A percentile compares a stretch with the other conserved stretches of the same genome.
Conservation (phyloP, 1,284 basidiomycete genomes). For the Fomitiporia mediterranea region DNA sequence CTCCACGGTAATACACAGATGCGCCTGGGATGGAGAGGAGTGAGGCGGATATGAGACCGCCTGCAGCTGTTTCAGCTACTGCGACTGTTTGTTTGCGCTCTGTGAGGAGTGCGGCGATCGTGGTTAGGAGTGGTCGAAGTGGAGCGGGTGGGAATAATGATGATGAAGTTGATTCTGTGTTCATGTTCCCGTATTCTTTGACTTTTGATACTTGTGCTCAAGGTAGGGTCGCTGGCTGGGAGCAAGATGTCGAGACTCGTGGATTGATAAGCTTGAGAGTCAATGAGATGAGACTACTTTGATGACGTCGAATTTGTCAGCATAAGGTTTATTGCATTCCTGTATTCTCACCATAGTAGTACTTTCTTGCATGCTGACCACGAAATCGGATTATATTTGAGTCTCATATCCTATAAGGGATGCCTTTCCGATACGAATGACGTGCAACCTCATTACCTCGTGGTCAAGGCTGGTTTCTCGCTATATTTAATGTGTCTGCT, state of each 20-base stretch:
- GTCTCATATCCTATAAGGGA: too few species aligned
- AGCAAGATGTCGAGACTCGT: not conserved
- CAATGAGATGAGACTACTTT: too few species aligned
- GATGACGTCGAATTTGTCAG: too few species aligned
- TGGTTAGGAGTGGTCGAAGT: slow-evolving; percentile 19
- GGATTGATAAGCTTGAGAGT: not conserved
- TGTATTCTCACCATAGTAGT: too few species aligned
- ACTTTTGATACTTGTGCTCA: not conserved
- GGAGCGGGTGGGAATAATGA: slow-evolving; percentile 22
- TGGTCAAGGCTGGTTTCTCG: too few species aligned
- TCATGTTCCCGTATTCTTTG: not conserved
- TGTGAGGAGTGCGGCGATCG: slow-evolving; percentile 22
- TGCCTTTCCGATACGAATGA: too few species aligned
- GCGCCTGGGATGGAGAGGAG: slow-evolving; percentile 25
- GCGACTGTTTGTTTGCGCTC: slow-evolving; percentile 22
- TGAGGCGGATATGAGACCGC: slow-evolving; percentile 26
- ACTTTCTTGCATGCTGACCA: too few species aligned
- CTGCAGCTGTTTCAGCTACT: slow-evolving; percentile 27
- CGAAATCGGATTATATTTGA: too few species aligned
- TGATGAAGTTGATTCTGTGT: not conserved
- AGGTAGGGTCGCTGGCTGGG: not conserved
- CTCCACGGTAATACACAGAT: slow-evolving; percentile 24
- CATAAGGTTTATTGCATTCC: too few species aligned
- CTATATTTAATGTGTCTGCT: too few species aligned
- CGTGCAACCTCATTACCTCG: too few species aligned